Base-by-base conservation (phyloP, 2,329 filamentous ascomycete species). In the Botrytis tulipae region DNA sequence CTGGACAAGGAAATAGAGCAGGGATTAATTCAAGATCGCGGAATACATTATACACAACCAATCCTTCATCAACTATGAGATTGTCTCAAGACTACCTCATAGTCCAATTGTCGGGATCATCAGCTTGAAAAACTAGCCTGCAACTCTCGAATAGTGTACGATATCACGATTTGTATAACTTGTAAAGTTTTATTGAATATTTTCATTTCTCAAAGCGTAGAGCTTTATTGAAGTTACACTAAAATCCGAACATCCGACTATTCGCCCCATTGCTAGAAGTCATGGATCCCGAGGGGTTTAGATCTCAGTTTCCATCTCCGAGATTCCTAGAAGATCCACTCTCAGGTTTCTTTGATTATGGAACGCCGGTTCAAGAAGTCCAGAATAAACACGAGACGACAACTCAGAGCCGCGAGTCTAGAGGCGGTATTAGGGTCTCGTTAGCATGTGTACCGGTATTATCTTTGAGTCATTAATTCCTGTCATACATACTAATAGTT, bases 401-500 rank as follows among this genome's bases (percentile, higher is more conserved):
- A 4, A 25, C 48, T 20, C 67, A 73, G 20, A 73, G 46, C n/a
- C 72, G 66, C 18, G 72, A 71, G 37, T 66, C 72, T 14, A 71
- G 61, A 48, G 76, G 78, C 42, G 77, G 78, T 16, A 85, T 87
- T 71, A 82, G 83, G 70, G 82, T 83, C 37, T 84, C 83, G 18
- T 77, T 84, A 48, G 83, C 83, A 67, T 84, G 83, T 65, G 80
- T 85, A 80, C 87, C 88, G n/a, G 78, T 79, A 74, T 70, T 74
- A 74, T 29, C 4, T 57, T 18, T 20, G n/a, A 71, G 29, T 5
- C 32, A 54, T 35, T 6, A 25, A 29, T 37, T n/a, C 14, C 44
- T 35, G 22, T 44, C 35, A 29, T 1, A 7, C n/a, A 57, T 59
- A 54, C 70, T 72, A 60, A 72, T 51, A 25, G 59, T 35, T 71